Evolutionary conservation across 2,329 filamentous ascomycete genomes (phyloP).

Genomic region (Hypoxylon sp.): DNA sequence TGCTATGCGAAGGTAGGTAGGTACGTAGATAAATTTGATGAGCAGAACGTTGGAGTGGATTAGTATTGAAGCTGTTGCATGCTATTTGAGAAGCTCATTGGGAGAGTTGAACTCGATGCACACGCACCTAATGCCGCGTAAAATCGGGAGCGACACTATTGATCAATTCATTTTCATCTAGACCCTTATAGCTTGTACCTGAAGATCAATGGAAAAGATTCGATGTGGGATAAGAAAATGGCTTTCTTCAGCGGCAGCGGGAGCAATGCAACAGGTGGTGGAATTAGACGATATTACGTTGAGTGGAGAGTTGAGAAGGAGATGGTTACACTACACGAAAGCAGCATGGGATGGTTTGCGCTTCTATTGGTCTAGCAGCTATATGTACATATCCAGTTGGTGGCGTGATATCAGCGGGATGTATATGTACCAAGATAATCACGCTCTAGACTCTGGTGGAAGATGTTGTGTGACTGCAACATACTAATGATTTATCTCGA

Average conservation of each 20-base stretch:
- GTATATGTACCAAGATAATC: conserved; percentile 23
- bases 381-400: conserved; percentile 32
- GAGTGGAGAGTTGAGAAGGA: conserved; percentile 4
- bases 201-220: conserved; percentile 37
- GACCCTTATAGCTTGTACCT: conserved; percentile 30
- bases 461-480: conserved; percentile 18
- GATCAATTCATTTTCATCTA: conserved; percentile 28
- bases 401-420: conserved; percentile 33
- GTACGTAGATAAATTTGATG: background rate
- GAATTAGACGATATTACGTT: conserved; percentile 20
- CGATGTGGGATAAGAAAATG: conserved; percentile 25
- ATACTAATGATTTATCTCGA: conserved; percentile 1
- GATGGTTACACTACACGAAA: conserved; percentile 26
- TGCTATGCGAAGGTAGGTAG: conserved; percentile 7
- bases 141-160: conserved; percentile 30
- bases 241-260: conserved; percentile 33
- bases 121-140: conserved; percentile 23
- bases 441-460: conserved; percentile 31
- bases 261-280: conserved; percentile 19
- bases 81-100: conserved; percentile 17
- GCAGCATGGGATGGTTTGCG: conserved; percentile 10
- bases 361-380: conserved; percentile 28
- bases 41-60: conserved; percentile 8
- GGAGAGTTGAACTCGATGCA: conserved; percentile 15
- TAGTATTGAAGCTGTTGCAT: conserved; percentile 12